Evolutionary conservation across 2,329 filamentous ascomycete species (phyloP).

Genomic region (Bipolaris victoriae): DNA sequence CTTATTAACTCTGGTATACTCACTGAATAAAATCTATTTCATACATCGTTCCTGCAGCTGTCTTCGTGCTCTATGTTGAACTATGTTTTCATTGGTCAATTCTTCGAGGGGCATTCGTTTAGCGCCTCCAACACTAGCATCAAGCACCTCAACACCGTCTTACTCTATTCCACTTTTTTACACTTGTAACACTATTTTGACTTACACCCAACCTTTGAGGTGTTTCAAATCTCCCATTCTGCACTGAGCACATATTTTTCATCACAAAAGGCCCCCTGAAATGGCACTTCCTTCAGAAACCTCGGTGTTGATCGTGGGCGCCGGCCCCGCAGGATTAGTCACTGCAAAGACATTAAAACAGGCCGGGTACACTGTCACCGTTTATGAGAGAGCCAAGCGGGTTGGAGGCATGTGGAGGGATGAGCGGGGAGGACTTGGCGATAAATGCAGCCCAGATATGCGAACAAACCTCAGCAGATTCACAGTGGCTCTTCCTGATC

Average conservation of each 20-base stretch:
- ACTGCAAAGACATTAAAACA: slow-evolving; percentile 69
- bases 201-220: not conserved
- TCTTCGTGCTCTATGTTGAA: not conserved
- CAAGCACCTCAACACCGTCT: not conserved
- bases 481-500: slow-evolving; percentile 68
- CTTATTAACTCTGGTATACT: slow-evolving; percentile 44
- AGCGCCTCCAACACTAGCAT: slow-evolving; percentile 19
- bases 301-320: slow-evolving; percentile 52
- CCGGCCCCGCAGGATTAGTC: slow-evolving; percentile 53
- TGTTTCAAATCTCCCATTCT: no score
- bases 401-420: slow-evolving; percentile 81
- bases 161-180: not conserved
- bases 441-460: slow-evolving; percentile 66
- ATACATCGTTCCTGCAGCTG: slow-evolving; percentile 6
- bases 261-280: not conserved
- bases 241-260: not conserved
- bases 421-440: slow-evolving; percentile 52
- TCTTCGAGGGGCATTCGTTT: slow-evolving; percentile 21
- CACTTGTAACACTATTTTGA: not conserved
- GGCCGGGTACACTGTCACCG: slow-evolving; percentile 70
- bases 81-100: slow-evolving; percentile 14
- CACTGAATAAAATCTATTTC: slow-evolving; percentile 22
- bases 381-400: slow-evolving; percentile 70
- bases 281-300: slow-evolving; percentile 25
- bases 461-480: slow-evolving; percentile 77